These are phyloP conservation scores for Cyclanthera cordifolia DNA, from an alignment of 306 rosid genomes.

Conservation along the genomic window DNA sequence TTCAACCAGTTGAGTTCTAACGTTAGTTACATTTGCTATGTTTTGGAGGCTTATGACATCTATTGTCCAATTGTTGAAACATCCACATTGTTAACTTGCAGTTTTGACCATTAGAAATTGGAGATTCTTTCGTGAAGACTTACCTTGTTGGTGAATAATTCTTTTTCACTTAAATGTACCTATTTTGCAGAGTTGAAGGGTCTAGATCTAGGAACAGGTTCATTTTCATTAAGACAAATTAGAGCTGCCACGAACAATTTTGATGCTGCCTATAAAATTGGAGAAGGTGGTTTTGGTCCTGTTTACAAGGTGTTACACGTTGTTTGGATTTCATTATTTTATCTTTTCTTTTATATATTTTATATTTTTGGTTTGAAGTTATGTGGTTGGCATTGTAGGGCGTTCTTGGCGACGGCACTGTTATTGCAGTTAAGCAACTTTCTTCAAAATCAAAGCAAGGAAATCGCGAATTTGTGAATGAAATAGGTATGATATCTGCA, in stretches of 20 bases:
- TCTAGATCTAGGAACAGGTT: neutral
- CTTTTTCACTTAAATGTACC: neutral
- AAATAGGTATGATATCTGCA: constrained; percentile 8
- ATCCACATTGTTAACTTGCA: neutral
- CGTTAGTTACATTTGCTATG: neutral
- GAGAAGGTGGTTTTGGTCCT: constrained; percentile 43
- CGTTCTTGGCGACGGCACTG: neutral
- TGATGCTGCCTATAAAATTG: constrained; percentile 26
- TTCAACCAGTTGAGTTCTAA: neutral
- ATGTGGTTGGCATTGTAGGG: neutral
- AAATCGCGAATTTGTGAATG: constrained; percentile 5
- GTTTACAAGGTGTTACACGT: constrained; percentile 28
- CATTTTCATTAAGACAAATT: constrained; percentile 30
- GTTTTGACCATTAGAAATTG: too few relatives aligned
- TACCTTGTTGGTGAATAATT: neutral
- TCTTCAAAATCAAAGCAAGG: constrained; percentile 7
- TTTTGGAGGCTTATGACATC: neutral
- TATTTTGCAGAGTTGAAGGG: constrained; percentile 1
- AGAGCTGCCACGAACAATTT: constrained; percentile 32
- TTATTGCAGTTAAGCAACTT: constrained; percentile 9
- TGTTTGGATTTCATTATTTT: neutral
- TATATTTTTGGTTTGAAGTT: neutral
- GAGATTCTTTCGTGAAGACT: too few relatives aligned
- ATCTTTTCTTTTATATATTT: neutral
- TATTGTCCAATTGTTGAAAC: neutral